Conservation (phyloP, 2,329 filamentous ascomycete species). For the Venturia aucupariae region DNA sequence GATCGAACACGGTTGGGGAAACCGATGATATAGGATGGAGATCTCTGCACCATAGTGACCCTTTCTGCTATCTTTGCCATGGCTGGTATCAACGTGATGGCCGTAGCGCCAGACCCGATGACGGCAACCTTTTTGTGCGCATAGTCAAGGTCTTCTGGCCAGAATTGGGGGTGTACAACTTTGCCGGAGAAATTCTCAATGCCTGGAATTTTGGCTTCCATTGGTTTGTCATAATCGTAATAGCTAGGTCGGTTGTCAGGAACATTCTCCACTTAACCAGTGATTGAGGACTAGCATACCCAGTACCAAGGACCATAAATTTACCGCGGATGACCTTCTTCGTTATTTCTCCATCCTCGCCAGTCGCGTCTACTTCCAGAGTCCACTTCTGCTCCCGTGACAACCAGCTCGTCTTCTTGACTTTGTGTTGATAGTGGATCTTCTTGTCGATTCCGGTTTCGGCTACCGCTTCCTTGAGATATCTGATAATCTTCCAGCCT, state of each 20-base stretch:
- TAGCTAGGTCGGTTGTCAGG: conserved; percentile 33
- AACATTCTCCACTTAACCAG: background rate
- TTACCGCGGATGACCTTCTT: conserved; percentile 31
- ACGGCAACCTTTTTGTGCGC: conserved; percentile 58
- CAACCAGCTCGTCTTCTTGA: conserved; percentile 34
- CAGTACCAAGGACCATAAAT: conserved; percentile 52
- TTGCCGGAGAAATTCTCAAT: conserved; percentile 56
- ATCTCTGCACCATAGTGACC: conserved; percentile 75
- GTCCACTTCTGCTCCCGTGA: conserved; percentile 41
- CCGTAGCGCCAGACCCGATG: conserved; percentile 71
- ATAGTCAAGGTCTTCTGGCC: conserved; percentile 61
- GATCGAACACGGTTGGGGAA: conserved; percentile 27
- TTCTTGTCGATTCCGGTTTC: conserved; percentile 38
- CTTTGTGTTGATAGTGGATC: conserved; percentile 36
- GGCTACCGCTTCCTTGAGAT: conserved; percentile 35
- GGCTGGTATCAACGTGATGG: conserved; percentile 64
- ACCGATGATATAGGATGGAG: conserved; percentile 59
- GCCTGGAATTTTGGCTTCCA: conserved; percentile 54
- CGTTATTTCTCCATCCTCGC: conserved; percentile 22
- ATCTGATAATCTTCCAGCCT: conserved; percentile 35
- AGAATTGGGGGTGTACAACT: conserved; percentile 64
- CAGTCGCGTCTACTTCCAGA: conserved; percentile 26
- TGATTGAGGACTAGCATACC: conserved; percentile 23
- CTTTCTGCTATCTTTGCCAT: conserved; percentile 54
- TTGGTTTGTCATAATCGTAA: conserved; percentile 60